These are phyloP conservation scores for Cercophora newfieldiana DNA, from an alignment of 495 filamentous ascomycete genomes.

Conservation along the genomic window DNA sequence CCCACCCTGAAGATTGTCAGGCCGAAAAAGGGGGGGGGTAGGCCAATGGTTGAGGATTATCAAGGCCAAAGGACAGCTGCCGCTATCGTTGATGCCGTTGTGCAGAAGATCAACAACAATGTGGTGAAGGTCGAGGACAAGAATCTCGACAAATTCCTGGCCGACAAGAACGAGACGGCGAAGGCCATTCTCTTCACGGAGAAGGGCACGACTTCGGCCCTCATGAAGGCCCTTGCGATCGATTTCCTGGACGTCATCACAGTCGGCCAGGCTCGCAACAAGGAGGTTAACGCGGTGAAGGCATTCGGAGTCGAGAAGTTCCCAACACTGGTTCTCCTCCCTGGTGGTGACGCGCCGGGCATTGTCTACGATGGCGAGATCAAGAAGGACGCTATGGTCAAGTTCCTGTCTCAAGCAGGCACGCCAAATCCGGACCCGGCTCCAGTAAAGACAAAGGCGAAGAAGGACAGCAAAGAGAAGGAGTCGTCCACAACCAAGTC, in stretches of 20 bases:
- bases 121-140: conserved; percentile 86
- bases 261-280: conserved; percentile 83
- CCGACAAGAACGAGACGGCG: conserved; percentile 66
- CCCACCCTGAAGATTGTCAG: conserved; percentile 93
- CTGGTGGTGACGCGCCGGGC: conserved; percentile 66
- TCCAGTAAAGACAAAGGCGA: conserved; percentile 48
- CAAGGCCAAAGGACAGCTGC: conserved; percentile 78
- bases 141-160: conserved; percentile 74
- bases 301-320: conserved; percentile 75
- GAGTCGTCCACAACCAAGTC: conserved; percentile 43
- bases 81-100: conserved; percentile 83
- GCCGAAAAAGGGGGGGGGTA: conserved; percentile 72
- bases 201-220: conserved; percentile 81
- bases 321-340: conserved; percentile 79
- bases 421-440: conserved; percentile 69
- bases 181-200: conserved; percentile 95
- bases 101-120: conserved; percentile 85
- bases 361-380: conserved; percentile 80
- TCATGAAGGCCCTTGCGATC: conserved; percentile 82
- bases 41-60: conserved; percentile 90
- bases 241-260: conserved; percentile 84
- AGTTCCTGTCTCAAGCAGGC: conserved; percentile 79
- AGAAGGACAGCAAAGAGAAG: conserved; percentile 50
- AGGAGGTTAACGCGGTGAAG: conserved; percentile 69
- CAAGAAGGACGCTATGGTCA: conserved; percentile 78